These are phyloP conservation scores for Arctostaphylos glauca DNA, from an alignment of 148 eudicot species.

Conservation along the genomic window DNA sequence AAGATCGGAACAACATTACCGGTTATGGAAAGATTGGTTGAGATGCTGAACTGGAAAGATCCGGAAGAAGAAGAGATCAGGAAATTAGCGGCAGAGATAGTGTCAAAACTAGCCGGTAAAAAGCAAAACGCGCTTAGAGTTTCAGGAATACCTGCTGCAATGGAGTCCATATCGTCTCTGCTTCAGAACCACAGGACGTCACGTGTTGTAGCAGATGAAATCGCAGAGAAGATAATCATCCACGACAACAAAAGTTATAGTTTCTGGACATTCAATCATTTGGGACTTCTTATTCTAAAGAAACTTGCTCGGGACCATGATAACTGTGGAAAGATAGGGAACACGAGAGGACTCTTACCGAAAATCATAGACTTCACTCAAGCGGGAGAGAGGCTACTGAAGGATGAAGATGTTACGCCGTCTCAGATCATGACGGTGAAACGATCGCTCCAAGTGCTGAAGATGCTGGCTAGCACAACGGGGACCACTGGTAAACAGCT, in stretches of 20 bases:
- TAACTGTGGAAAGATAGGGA: conserved; percentile 74
- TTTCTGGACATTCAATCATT: conserved; percentile 53
- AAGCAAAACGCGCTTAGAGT: conserved; percentile 66
- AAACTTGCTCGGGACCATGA: conserved; percentile 77
- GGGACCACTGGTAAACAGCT: conserved; percentile 39
- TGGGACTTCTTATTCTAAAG: conserved; percentile 64
- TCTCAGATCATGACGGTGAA: conserved; percentile 63
- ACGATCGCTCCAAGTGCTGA: conserved; percentile 64
- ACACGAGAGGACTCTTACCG: conserved; percentile 59
- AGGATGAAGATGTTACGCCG: conserved; percentile 30
- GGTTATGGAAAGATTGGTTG: conserved; percentile 68
- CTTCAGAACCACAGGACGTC: conserved; percentile 38
- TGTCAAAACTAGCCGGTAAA: conserved; percentile 57
- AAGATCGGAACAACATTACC: conserved; percentile 55
- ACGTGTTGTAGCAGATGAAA: conserved; percentile 34
- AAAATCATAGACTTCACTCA: conserved; percentile 66
- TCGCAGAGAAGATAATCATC: conserved; percentile 38
- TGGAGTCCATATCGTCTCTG: conserved; percentile 79
- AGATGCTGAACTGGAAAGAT: conserved; percentile 83
- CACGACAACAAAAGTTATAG: conserved; percentile 41
- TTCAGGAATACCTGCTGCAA: conserved; percentile 75
- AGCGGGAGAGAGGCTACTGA: conserved; percentile 47
- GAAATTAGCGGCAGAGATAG: conserved; percentile 50
- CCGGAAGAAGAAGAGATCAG: conserved; percentile 64
- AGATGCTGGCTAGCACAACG: conserved; percentile 68